These are phyloP conservation scores for Cymbopogon citratus DNA, from an alignment of 176 grass and related monocot genomes.

Conservation along the genomic window DNA sequence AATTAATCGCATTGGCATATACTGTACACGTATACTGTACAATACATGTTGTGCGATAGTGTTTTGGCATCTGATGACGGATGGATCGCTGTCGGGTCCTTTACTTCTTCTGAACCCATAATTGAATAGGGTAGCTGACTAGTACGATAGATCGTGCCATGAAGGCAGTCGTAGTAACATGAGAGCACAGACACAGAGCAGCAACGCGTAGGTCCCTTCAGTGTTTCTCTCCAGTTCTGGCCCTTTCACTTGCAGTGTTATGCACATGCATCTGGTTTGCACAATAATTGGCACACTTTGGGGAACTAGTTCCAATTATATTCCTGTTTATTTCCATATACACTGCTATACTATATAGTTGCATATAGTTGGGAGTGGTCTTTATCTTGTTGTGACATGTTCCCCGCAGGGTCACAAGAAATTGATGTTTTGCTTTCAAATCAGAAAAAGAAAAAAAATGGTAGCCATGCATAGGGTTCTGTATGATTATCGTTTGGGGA, in stretches of 20 bases:
- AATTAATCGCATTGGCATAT: too few relatives aligned
- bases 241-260: not conserved
- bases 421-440: not conserved
- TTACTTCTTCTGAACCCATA: not conserved
- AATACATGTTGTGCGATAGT: not conserved
- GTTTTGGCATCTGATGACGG: not conserved
- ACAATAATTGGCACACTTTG: not conserved
- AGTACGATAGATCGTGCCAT: not conserved
- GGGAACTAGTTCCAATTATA: not conserved
- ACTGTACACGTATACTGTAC: not conserved
- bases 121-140: not conserved
- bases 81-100: not conserved
- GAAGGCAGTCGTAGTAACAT: not conserved
- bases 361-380: too few relatives aligned
- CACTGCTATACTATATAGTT: not conserved
- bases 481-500: too few relatives aligned
- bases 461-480: too few relatives aligned
- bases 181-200: constrained; percentile 24
- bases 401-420: not conserved
- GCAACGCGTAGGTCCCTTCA: not conserved
- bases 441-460: too few relatives aligned
- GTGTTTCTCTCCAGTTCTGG: not conserved
- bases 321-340: not conserved
- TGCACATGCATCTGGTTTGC: not conserved
- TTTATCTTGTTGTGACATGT: too few relatives aligned